A percentile compares a stretch with the other conserved stretches of the same genome.
These are phyloP conservation scores for Kodamaea derodonti DNA, from an alignment of 1,139 yeast genomes.

Conservation along the genomic window DNA sequence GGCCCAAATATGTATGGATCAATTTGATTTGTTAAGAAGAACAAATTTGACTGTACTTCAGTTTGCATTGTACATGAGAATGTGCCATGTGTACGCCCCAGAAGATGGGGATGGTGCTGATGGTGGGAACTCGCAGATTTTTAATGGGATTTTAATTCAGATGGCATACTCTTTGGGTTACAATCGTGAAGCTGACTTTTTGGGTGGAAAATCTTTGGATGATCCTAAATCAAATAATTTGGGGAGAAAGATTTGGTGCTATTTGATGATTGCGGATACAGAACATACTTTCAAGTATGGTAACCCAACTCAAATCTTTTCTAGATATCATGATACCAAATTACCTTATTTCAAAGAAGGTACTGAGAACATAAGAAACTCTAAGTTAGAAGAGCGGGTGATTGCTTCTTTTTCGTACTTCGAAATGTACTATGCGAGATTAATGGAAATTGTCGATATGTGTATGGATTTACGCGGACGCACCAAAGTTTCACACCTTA, in stretches of 20 bases:
- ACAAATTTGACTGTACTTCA: constrained; percentile 50
- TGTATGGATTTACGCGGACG: constrained; percentile 20
- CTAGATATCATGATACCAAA: constrained; percentile 29
- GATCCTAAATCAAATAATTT: constrained; percentile 27
- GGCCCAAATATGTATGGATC: constrained; percentile 52
- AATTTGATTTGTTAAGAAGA: constrained; percentile 46
- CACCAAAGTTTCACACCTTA: constrained; percentile 20
- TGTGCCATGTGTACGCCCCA: constrained; percentile 42
- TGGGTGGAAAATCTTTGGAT: constrained; percentile 15
- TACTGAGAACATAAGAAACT: constrained; percentile 28
- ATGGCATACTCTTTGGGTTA: constrained; percentile 46
- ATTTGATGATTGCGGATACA: constrained; percentile 32
- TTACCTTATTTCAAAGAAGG: constrained; percentile 17
- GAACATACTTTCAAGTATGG: constrained; percentile 38
- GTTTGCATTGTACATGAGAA: constrained; percentile 34
- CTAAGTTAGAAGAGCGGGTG: constrained; percentile 26
- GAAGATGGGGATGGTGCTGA: constrained; percentile 51
- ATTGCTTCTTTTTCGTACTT: constrained; percentile 22
- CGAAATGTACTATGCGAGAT: constrained; percentile 18
- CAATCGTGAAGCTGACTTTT: constrained; percentile 38
- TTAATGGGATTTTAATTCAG: constrained; percentile 35
- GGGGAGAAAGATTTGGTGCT: constrained; percentile 34
- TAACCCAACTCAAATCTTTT: constrained; percentile 27
- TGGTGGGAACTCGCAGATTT: constrained; percentile 40
- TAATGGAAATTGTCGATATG: constrained; percentile 21